Base-by-base conservation (phyloP, 306 rosid species). In the Morella rubra region DNA sequence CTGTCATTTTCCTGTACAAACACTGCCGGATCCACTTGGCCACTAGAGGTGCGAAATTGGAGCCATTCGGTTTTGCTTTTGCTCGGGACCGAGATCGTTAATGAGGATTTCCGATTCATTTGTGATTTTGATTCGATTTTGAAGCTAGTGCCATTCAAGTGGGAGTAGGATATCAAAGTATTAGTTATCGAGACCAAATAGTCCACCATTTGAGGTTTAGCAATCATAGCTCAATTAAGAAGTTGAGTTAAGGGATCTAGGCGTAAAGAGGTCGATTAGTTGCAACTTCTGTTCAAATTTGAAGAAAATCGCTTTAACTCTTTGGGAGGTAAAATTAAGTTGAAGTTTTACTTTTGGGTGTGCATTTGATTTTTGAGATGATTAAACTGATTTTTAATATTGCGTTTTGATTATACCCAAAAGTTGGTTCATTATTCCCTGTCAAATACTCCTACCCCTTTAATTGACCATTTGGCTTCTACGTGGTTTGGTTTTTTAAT, bases 51-150 rank as follows among this genome's bases (percentile, higher is more conserved):
- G 0, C 86, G 83, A 56, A 89, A 91, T 1, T 59, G 86, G 55
- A 93, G 88, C 98, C 91, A 89, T 59, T 84, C 89, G 19, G 92
- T 91, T 10, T 84, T 85, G 72, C 74, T 76, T 10, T 87, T 85
- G 73, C 66, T 79, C 0, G 98, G 98, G 3, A 89, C 81, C 40
- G 96, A 73, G 73, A 93, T 84, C 37, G 71, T 81, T 76, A 91
- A 79, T 32, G 93, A 78, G 0, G 91, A 95, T 73, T 89, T 93
- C 1, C 91, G 78, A 44, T 10, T 74, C 24, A 72, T 13, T 32
- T 74, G 71, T 1, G 85, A 64, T 5, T 56, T 71, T 1, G 80
- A 62, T 1, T 81, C 75, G 76, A 74, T 22, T 2, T 76, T 76
- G 12, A 78, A 62, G 52, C 68, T 52, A 6, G 18, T 20, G 32